phyloP scores from a whole-genome alignment of 1,284 basidiomycete species.

The Ceratorhiza oryzae-sativae region DNA sequence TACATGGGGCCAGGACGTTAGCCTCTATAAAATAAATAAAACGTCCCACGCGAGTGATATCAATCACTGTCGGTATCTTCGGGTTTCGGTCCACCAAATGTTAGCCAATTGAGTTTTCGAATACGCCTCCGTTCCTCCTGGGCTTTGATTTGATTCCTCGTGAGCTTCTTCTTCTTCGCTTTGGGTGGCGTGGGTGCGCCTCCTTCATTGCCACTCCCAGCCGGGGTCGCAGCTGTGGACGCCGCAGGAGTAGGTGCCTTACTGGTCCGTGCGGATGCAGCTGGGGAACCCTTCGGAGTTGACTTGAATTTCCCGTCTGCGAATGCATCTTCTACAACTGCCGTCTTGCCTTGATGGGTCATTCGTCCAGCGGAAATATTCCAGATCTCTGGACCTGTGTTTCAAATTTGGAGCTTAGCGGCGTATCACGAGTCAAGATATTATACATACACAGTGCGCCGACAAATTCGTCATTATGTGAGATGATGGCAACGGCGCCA shows the following conservation, averaged over 20 bases:
- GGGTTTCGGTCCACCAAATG: constrained; percentile 77
- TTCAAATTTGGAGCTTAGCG: neutral
- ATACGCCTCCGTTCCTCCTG: constrained; percentile 81
- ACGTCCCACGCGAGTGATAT: neutral
- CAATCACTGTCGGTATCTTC: constrained; percentile 78
- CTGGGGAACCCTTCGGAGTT: constrained; percentile 44
- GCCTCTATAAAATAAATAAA: constrained; percentile 38
- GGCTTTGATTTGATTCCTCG: constrained; percentile 89
- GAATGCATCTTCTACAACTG: constrained; percentile 80
- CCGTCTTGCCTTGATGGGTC: constrained; percentile 86
- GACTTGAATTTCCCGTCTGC: constrained; percentile 52
- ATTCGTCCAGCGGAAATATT: constrained; percentile 81
- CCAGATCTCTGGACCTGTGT: constrained; percentile 78
- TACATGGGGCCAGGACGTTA: constrained; percentile 1
- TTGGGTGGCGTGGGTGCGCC: constrained; percentile 54
- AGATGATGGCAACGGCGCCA: constrained; percentile 78
- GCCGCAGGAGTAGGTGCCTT: constrained; percentile 65
- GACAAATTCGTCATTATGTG: constrained; percentile 72
- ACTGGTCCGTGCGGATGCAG: constrained; percentile 46
- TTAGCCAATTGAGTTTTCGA: constrained; percentile 85
- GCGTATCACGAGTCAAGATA: neutral
- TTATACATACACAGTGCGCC: constrained; percentile 77
- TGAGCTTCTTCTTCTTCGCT: constrained; percentile 89
- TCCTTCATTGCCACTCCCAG: constrained; percentile 74
- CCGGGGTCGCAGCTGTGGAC: constrained; percentile 70